phyloP scores from a whole-genome alignment of 176 grass and related monocot species.

The Chloris gayana region DNA sequence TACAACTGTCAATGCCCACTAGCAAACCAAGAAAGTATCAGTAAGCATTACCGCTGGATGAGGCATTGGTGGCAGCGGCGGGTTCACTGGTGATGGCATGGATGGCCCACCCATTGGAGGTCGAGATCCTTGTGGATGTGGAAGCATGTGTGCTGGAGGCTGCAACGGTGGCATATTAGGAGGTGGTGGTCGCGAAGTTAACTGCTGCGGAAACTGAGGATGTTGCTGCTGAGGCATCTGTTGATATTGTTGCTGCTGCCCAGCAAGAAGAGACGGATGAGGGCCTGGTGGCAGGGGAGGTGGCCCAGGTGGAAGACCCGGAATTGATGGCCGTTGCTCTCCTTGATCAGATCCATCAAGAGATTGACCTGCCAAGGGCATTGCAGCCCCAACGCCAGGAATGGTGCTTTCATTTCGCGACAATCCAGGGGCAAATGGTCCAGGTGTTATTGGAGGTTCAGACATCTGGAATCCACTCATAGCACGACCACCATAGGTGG shows the following conservation, averaged over 20 bases:
- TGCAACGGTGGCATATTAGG: slow-evolving; percentile 77
- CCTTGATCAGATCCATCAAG: slow-evolving; percentile 80
- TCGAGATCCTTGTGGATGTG: slow-evolving; percentile 72
- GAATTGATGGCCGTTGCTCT: slow-evolving; percentile 62
- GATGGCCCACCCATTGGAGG: slow-evolving; percentile 65
- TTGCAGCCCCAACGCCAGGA: slow-evolving; percentile 82
- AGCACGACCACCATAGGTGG: slow-evolving; percentile 53
- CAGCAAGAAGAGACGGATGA: slow-evolving; percentile 92
- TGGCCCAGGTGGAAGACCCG: slow-evolving; percentile 71
- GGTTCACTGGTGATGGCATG: slow-evolving; percentile 58
- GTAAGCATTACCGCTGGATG: slow-evolving; percentile 75
- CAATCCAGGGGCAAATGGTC: slow-evolving; percentile 69
- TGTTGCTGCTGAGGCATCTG: slow-evolving; percentile 79
- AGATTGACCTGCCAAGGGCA: slow-evolving; percentile 51
- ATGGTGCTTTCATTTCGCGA: slow-evolving; percentile 82
- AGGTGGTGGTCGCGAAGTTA: slow-evolving; percentile 59
- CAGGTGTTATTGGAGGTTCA: slow-evolving; percentile 68
- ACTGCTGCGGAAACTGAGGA: slow-evolving; percentile 66
- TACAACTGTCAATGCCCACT: neutral
- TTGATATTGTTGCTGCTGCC: slow-evolving; percentile 86
- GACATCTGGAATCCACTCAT: slow-evolving; percentile 66
- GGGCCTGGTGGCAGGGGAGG: slow-evolving; percentile 95
- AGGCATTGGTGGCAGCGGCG: slow-evolving; percentile 76
- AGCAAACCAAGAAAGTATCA: slow-evolving; percentile 4
- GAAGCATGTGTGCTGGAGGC: slow-evolving; percentile 73